A percentile compares a stretch with the other conserved stretches of the same genome.
These are phyloP conservation scores for Homolaphlyctis polyrhiza DNA, from an alignment of 371 early-diverging fungal genomes.

Conservation along the genomic window DNA sequence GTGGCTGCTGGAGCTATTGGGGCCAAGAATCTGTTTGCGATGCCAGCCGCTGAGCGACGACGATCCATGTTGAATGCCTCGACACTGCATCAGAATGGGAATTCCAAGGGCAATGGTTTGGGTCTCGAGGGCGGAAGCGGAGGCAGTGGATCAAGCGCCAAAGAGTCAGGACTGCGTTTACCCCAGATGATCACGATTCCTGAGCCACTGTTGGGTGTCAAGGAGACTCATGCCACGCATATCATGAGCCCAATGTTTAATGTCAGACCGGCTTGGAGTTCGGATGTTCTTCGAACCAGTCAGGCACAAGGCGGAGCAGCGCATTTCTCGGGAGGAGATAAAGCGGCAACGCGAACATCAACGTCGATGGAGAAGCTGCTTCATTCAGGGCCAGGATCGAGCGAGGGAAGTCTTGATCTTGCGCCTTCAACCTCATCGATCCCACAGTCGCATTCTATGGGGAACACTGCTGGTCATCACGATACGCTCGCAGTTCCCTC, in stretches of 20 bases:
- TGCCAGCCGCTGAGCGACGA: slow-evolving; percentile 3
- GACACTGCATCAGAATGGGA: no score
- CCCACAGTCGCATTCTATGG: no score
- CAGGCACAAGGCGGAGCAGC: not conserved
- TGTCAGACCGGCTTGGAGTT: not conserved
- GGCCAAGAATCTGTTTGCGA: slow-evolving; percentile 3
- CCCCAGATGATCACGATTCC: not conserved
- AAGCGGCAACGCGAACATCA: not conserved
- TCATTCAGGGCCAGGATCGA: no score
- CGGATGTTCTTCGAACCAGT: not conserved
- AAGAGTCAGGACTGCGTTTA: not conserved
- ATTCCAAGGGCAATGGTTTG: no score
- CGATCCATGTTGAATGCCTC: not conserved
- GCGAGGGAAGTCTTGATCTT: no score
- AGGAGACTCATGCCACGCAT: not conserved
- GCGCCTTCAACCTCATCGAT: no score
- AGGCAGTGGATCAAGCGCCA: not conserved
- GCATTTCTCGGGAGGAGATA: no score
- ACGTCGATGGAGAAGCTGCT: no score
- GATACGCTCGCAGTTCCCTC: no score
- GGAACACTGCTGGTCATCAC: no score
- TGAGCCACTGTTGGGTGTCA: no score
- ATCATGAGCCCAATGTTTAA: not conserved
- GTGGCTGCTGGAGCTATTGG: slow-evolving; percentile 1
- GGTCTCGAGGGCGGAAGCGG: no score